phyloP scores from a whole-genome alignment of 805 yeast species.

The Spathaspora passalidarum region DNA sequence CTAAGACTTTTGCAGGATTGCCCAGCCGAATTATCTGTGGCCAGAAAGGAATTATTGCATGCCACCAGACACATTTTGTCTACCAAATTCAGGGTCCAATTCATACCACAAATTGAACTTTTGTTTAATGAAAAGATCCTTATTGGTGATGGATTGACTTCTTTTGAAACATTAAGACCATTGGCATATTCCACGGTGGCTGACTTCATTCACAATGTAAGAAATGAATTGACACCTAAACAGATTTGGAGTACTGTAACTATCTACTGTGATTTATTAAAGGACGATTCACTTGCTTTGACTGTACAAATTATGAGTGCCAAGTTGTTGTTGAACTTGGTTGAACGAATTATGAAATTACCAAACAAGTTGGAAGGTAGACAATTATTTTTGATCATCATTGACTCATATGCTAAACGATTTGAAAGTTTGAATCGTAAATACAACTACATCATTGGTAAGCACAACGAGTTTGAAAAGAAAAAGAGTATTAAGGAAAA shows the following conservation, averaged over 20 bases:
- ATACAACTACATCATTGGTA: conserved; percentile 60
- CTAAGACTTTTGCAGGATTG: conserved; percentile 88
- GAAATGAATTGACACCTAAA: conserved; percentile 74
- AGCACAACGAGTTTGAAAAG: conserved; percentile 53
- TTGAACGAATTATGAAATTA: conserved; percentile 80
- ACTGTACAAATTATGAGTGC: conserved; percentile 98
- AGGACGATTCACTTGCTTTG: conserved; percentile 77
- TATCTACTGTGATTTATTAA: conserved; percentile 75
- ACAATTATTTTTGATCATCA: conserved; percentile 79
- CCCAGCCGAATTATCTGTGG: conserved; percentile 88
- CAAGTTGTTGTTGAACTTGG: conserved; percentile 78
- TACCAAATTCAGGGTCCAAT: conserved; percentile 78
- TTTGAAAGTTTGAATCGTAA: conserved; percentile 73
- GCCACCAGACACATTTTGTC: conserved; percentile 94
- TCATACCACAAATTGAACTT: conserved; percentile 80
- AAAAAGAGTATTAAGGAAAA: conserved; percentile 38
- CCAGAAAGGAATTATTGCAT: conserved; percentile 87
- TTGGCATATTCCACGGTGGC: conserved; percentile 94
- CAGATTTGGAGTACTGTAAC: conserved; percentile 87
- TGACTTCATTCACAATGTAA: conserved; percentile 88
- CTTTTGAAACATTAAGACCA: conserved; percentile 86
- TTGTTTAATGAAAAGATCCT: conserved; percentile 83
- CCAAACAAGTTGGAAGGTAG: conserved; percentile 80
- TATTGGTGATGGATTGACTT: conserved; percentile 90
- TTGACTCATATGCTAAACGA: conserved; percentile 83